A percentile compares a stretch with the other conserved stretches of the same genome.
phyloP scores from a whole-genome alignment of 305 asterid genomes.

The Fraxinus greggii region DNA sequence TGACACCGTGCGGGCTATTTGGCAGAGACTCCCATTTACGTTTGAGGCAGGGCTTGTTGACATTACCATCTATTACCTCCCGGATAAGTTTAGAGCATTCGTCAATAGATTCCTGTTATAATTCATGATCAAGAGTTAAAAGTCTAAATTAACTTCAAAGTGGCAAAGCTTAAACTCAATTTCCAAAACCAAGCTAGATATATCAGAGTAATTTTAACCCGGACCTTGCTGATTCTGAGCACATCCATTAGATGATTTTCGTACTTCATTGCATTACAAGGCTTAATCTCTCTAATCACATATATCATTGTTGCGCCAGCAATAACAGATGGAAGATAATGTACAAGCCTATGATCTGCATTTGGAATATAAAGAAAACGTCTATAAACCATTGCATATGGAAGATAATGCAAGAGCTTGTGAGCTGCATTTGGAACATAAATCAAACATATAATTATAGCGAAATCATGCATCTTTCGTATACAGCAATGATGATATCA shows the following conservation, averaged over 20 bases:
- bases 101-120: conserved; percentile 45
- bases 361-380: neutral
- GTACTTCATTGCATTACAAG: conserved; percentile 38
- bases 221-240: conserved; percentile 61
- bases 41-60: conserved; percentile 26
- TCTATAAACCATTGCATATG: neutral
- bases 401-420: neutral
- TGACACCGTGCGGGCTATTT: conserved; percentile 45
- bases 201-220: conserved; percentile 14
- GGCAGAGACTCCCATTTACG: conserved; percentile 37
- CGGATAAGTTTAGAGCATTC: conserved; percentile 34
- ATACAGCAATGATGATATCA: neutral
- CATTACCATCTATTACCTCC: conserved; percentile 26
- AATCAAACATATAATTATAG: neutral
- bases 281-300: conserved; percentile 40
- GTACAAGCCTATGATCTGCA: conserved; percentile 31
- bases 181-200: neutral
- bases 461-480: neutral
- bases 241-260: conserved; percentile 48
- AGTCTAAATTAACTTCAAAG: neutral
- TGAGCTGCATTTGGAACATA: conserved; percentile 29
- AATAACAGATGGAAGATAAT: conserved; percentile 9
- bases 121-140: conserved; percentile 21
- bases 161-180: neutral
- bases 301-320: neutral